These are phyloP conservation scores for Cladorrhinum sp. DNA, from an alignment of 2,329 filamentous ascomycete species.

Conservation along the genomic window DNA sequence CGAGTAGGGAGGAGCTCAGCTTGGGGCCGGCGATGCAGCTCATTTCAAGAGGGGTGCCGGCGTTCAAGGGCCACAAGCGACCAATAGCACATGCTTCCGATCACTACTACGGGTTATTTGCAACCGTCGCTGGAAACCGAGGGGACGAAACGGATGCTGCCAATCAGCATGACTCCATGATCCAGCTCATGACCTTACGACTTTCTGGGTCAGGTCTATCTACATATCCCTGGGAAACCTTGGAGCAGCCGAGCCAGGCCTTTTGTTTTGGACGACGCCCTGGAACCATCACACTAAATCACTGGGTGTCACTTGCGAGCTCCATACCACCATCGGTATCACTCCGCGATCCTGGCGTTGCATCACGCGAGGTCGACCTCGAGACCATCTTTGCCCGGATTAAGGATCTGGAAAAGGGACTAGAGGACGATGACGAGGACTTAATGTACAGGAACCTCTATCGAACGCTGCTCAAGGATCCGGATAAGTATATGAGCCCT, in stretches of 20 bases:
- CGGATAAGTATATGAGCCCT: slow-evolving; percentile 58
- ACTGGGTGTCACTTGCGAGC: slow-evolving; percentile 62
- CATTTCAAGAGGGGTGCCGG: slow-evolving; percentile 56
- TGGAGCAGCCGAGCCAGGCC: slow-evolving; percentile 71
- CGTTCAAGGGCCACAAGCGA: slow-evolving; percentile 53
- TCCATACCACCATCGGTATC: slow-evolving; percentile 53
- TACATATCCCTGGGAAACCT: slow-evolving; percentile 61
- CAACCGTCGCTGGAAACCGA: slow-evolving; percentile 48
- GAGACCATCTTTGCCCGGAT: slow-evolving; percentile 57
- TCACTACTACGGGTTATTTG: slow-evolving; percentile 55
- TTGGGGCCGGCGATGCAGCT: slow-evolving; percentile 55
- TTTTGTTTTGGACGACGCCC: slow-evolving; percentile 64
- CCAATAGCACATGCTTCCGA: slow-evolving; percentile 54
- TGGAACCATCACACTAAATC: slow-evolving; percentile 70
- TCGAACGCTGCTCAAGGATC: slow-evolving; percentile 63
- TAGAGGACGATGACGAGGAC: slow-evolving; percentile 56
- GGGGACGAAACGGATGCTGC: slow-evolving; percentile 45
- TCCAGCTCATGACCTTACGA: slow-evolving; percentile 55
- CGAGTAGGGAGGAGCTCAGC: slow-evolving; percentile 48
- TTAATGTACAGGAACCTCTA: slow-evolving; percentile 65
- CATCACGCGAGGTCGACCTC: slow-evolving; percentile 60
- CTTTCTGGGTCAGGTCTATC: slow-evolving; percentile 44
- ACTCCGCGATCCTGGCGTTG: slow-evolving; percentile 55
- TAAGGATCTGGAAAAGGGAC: slow-evolving; percentile 53
- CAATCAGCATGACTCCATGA: slow-evolving; percentile 54